Percentiles rank a stretch among this genome's conserved stretches.
Evolutionary conservation across 2,329 filamentous ascomycete genomes (phyloP).

Genomic region (Tolypocladium album): DNA sequence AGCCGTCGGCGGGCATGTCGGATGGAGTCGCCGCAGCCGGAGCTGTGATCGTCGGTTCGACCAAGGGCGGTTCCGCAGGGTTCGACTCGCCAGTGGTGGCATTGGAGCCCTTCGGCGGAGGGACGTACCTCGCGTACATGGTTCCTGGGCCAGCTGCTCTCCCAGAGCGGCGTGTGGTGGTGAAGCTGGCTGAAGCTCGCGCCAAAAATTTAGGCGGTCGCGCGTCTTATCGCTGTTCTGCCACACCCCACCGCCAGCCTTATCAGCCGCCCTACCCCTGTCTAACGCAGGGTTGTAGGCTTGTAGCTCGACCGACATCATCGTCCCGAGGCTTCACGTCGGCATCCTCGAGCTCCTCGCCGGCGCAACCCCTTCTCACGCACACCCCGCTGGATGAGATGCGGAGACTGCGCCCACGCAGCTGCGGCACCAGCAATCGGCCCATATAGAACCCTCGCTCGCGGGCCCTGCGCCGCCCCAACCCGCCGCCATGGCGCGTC

Average conservation of each 20-base stretch:
- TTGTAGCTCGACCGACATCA: neutral
- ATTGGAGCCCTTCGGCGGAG: conserved; percentile 16
- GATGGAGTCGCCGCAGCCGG: conserved; percentile 2
- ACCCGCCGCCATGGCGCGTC: conserved; percentile 35
- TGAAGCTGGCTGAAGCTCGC: neutral
- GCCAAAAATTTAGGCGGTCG: conserved; percentile 23
- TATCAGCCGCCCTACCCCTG: conserved; percentile 9
- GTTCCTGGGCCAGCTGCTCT: conserved; percentile 10
- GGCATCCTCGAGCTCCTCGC: neutral
- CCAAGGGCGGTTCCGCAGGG: conserved; percentile 1
- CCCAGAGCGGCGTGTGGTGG: neutral
- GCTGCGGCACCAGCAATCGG: neutral
- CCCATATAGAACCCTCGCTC: neutral
- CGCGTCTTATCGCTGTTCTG: conserved; percentile 26
- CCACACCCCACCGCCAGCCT: conserved; percentile 23
- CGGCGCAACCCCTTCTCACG: neutral
- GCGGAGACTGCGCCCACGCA: neutral
- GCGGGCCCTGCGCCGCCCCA: conserved; percentile 4
- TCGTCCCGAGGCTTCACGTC: neutral
- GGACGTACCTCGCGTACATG: conserved; percentile 35
- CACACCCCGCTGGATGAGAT: neutral
- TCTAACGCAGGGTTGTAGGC: neutral
- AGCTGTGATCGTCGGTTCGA: conserved; percentile 2
- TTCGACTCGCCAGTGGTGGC: neutral
- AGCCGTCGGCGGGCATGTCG: conserved; percentile 9